Base-by-base conservation (phyloP, 2,329 filamentous ascomycete species). In the Lachnellula subtilissima region DNA sequence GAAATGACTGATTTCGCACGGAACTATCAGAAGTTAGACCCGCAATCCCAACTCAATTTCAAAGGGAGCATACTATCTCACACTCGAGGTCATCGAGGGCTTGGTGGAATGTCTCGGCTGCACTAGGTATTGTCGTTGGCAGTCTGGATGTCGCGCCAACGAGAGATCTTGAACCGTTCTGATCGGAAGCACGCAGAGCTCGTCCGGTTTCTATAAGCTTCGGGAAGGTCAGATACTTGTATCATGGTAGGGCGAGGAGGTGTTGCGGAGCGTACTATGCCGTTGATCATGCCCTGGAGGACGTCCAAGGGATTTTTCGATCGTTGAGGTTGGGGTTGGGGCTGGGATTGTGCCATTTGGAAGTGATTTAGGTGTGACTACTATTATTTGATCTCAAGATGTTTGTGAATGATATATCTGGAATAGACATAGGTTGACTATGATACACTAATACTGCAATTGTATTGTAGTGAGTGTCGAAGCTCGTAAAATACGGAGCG, bases 191-290 rank as follows among this genome's bases (percentile, higher is more conserved):
- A 49, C 74, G 79, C 12, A 85, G 70, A 17, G 80, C 79, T 65
- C 81, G 85, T 15, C 81, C 82, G 2, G 78, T 81, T 67, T 84
- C 78, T 14, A 85, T 74, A 25, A 85, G 76, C 82, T 85, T 57
- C 14, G 40, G 36, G 32, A 42, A 25, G 11, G 36, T 66, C 48
- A 59, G 51, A 25, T 11, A 22, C 12, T 19, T 19, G 35, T 40
- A 40, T 51, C 37, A 17, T 12, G 47, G 28, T 36, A 32, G 23
- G 17, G 48, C 50, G 28, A 37, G 36, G 14, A 11, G 9, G 28
- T 32, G 28, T 32, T 32, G 28, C 28, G 9, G 9, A 9, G 70
- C 80, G 69, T 68, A 84, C 82, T 61, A 80, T 76, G 58, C 80
- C 78, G 61, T 81, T 80, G 61, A 84, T 72, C 63, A 80, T 76